Evolutionary conservation across 1,284 basidiomycete species (phyloP).

Genomic region (Malassezia vespertilionis): DNA sequence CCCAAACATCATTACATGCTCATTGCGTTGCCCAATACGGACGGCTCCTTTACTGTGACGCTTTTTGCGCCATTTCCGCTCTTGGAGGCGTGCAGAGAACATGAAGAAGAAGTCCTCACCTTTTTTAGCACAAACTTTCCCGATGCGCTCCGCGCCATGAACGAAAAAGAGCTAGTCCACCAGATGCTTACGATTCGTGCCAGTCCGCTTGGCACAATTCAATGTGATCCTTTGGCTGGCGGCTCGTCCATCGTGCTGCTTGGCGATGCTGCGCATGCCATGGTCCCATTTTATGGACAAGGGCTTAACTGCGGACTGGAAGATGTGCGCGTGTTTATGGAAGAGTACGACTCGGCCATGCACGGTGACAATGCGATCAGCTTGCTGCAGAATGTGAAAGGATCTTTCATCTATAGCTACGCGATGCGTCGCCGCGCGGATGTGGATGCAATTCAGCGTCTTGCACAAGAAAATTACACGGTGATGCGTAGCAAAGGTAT

Average conservation of each 20-base stretch:
- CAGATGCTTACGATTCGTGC: slow-evolving; percentile 73
- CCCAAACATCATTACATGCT: slow-evolving; percentile 97
- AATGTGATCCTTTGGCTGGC: slow-evolving; percentile 81
- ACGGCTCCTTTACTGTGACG: slow-evolving; percentile 56
- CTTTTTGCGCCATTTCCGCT: slow-evolving; percentile 77
- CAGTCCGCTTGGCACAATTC: slow-evolving; percentile 78
- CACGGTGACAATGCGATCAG: too few species aligned
- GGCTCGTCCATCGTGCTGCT: slow-evolving; percentile 74
- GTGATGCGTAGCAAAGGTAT: slow-evolving; percentile 73
- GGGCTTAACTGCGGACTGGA: slow-evolving; percentile 95
- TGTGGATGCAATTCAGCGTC: slow-evolving; percentile 73
- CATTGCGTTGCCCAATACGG: slow-evolving; percentile 73
- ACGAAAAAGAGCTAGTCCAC: slow-evolving; percentile 62
- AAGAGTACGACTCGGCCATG: slow-evolving; percentile 54
- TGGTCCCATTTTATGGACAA: slow-evolving; percentile 96
- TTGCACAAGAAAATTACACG: slow-evolving; percentile 87
- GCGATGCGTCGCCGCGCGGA: slow-evolving; percentile 71
- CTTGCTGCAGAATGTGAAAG: slow-evolving; percentile 18
- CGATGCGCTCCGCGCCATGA: slow-evolving; percentile 72
- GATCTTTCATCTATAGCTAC: slow-evolving; percentile 62
- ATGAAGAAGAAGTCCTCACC: slow-evolving; percentile 49
- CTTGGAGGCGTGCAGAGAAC: slow-evolving; percentile 59
- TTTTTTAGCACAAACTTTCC: slow-evolving; percentile 81
- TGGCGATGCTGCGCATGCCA: slow-evolving; percentile 89
- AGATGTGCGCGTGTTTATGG: slow-evolving; percentile 79